Base-by-base conservation (phyloP, 1,284 basidiomycete species). In the Melampsora americana region DNA sequence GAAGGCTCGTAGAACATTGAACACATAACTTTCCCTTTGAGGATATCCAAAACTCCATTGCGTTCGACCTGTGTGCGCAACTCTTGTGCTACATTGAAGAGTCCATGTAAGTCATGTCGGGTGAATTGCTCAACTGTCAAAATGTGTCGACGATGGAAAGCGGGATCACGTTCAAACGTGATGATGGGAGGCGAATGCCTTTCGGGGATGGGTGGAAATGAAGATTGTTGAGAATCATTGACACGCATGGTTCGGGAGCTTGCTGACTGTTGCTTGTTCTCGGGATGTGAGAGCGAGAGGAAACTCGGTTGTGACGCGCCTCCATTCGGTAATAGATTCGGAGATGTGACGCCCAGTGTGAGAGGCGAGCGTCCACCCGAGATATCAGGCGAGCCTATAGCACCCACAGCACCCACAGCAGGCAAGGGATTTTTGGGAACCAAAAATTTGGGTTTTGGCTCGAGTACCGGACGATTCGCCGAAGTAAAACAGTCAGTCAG, bases 1-100 rank as follows among this genome's bases (percentile, higher is more conserved):
- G 94, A 97, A 1, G 96, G 93, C 83, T 99, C 96, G 84, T 95
- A 99, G 87, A 99, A 99, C 53, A 97, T 84, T n/a, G 90, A 95
- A 82, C 92, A 94, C 5, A 99, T 87, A 0, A 99, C 90, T 78
- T 90, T 92, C 65, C 95, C 95, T 79, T 90, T 91, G 56, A 99
- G 86, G 69, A 98, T 88, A 81, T 99, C 94, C 76, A 98, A 86
- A 2, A 88, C 88, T 4, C 95, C 93, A 79, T 90, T 90, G 53
- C 94, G 89, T 84, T 99, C 96, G 35, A 98, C 94, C 82, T 94
- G 92, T 46, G 92, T 87, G 70, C 93, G 90, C 93, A 99, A 95
- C 85, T 99, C 96, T 80, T 93, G 91, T 1, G 96, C 95, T 65
- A 98, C 86, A 77, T 92, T 90, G 86, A 99, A 99, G 59, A 99